These are phyloP conservation scores for Prosopis cineraria DNA, from an alignment of 306 rosid species.

Conservation along the genomic window DNA sequence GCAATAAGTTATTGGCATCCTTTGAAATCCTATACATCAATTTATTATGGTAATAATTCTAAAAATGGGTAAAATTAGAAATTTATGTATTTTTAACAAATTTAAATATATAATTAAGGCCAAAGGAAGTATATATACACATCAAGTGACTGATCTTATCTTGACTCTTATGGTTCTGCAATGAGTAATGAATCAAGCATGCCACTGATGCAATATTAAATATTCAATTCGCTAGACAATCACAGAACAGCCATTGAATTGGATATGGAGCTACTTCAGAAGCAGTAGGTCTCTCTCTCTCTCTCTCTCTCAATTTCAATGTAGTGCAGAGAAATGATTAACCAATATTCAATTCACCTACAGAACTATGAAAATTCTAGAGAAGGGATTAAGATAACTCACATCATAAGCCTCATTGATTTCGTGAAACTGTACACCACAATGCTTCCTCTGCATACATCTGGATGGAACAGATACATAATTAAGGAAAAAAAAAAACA, in stretches of 20 bases:
- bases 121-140: too few relatives aligned
- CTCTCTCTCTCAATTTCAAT: neutral
- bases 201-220: neutral
- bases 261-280: neutral
- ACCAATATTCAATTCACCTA: neutral
- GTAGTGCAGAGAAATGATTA: neutral
- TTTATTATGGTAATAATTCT: too few relatives aligned
- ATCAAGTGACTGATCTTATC: neutral
- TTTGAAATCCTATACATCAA: too few relatives aligned
- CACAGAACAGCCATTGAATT: neutral
- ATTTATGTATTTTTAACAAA: too few relatives aligned
- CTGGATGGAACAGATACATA: slow-evolving; percentile 81
- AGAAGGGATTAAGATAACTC: slow-evolving; percentile 10
- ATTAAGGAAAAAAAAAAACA: neutral
- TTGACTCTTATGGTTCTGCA: neutral
- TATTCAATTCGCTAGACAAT: neutral
- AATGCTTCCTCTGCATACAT: slow-evolving; percentile 78
- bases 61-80: too few relatives aligned
- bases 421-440: slow-evolving; percentile 75
- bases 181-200: neutral
- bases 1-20: too few relatives aligned
- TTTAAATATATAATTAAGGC: too few relatives aligned
- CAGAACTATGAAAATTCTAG: neutral
- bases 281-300: neutral
- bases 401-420: slow-evolving; percentile 97